Evolutionary conservation across 371 early-diverging fungal species (phyloP), one percentile per base, ranked within the genome.

Genomic region (Saksenaea oblongispora): DNA sequence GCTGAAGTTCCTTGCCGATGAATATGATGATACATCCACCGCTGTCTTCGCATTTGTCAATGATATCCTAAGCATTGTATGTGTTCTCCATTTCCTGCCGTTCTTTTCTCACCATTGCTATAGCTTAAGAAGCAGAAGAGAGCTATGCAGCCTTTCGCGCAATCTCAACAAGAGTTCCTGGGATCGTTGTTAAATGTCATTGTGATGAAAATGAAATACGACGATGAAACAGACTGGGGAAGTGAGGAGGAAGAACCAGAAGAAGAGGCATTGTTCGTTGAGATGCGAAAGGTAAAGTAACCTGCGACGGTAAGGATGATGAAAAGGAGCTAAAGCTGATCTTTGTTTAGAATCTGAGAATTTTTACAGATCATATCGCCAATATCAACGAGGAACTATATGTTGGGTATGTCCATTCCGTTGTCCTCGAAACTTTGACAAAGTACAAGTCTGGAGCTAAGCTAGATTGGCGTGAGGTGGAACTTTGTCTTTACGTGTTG

Each of bases 191-290:
- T 97, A 55, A 86, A 86, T 27, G 90, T 87, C 0, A 71, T 95
- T 26, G 86, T 95, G 28, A 69, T 84, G 53, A 96, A 96, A 80
- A 89, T 96, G 86, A 91, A 93, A 78, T 97, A 94, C 65, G 88
- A 94, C 68, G 90, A 90, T 34, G 96, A 89, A 34, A 82, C 84
- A 36, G 92, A 91, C 14, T 91, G 89, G 81, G 88, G 88, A 44
- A 87, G 87, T 35, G 89, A 84, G 27, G 91, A 88, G 24, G 92
- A 91, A 44, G 94, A 88, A 35, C 91, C 78, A 10, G 84, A 93
- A 64, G 90, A 89, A 57, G 94, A 92, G 56, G 90, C 89, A 0
- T 63, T 88, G 54, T 95, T 96, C 66, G 64, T 73, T 22, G 89
- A 91, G 64, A 73, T 93, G 78, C 86, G 96, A 56, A 89, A 91